phyloP scores from a whole-genome alignment of 2,329 filamentous ascomycete genomes.

The Polychaeton citri region DNA sequence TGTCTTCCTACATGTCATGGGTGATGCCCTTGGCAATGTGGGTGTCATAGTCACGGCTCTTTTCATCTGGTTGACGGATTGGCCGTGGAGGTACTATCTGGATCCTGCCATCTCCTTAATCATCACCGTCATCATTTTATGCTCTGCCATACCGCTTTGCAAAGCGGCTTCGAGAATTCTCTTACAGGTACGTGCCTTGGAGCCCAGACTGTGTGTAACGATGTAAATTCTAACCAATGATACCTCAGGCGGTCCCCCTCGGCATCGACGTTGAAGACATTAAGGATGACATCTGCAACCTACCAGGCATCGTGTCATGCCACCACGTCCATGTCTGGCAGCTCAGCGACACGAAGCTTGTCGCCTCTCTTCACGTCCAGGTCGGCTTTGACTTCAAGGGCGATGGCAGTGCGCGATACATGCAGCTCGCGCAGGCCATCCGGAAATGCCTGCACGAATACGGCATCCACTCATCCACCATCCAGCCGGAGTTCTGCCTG shows the following conservation, averaged over 20 bases:
- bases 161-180: constrained; percentile 74
- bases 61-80: constrained; percentile 82
- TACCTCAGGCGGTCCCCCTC: constrained; percentile 68
- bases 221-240: too few relatives aligned
- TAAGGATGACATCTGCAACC: constrained; percentile 73
- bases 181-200: constrained; percentile 31
- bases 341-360: constrained; percentile 83
- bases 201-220: too few relatives aligned
- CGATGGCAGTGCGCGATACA: constrained; percentile 66
- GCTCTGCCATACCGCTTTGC: constrained; percentile 65
- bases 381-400: constrained; percentile 81
- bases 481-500: constrained; percentile 72
- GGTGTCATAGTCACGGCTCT: constrained; percentile 74
- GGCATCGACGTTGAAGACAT: constrained; percentile 82
- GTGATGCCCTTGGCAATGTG: constrained; percentile 74
- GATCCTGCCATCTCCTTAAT: constrained; percentile 87
- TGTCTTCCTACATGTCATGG: constrained; percentile 57
- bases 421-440: constrained; percentile 73
- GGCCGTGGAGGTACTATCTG: constrained; percentile 69
- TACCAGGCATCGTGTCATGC: constrained; percentile 77
- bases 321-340: constrained; percentile 98
- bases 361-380: constrained; percentile 87
- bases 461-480: constrained; percentile 92
- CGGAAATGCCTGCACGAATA: constrained; percentile 85
- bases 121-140: constrained; percentile 68